A percentile compares a stretch with the other conserved stretches of the same genome.
Conservation (phyloP, 2,329 filamentous ascomycete species). For the Alternaria atra region DNA sequence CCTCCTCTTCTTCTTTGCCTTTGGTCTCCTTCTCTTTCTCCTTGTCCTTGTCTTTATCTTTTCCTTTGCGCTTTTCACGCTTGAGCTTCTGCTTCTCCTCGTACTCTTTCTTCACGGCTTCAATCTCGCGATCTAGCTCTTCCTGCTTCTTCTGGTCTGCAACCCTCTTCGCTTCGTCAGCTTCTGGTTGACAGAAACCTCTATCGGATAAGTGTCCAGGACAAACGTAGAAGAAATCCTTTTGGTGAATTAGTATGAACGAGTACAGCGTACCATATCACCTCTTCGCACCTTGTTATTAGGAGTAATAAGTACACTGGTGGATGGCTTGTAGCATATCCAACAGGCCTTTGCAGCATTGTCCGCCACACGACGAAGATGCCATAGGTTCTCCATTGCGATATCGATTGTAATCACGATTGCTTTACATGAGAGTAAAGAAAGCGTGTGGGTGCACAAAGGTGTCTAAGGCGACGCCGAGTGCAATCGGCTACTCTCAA, state of each 20-base stretch:
- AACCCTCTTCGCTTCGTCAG: slow-evolving; percentile 70
- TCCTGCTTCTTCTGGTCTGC: slow-evolving; percentile 64
- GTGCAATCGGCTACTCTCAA: background rate
- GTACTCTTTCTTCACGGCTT: slow-evolving; percentile 60
- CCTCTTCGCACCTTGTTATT: slow-evolving; percentile 77
- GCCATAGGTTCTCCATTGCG: slow-evolving; percentile 77
- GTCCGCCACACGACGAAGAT: slow-evolving; percentile 86
- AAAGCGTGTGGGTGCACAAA: background rate
- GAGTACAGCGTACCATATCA: background rate
- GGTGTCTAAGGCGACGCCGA: background rate
- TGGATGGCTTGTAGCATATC: slow-evolving; percentile 88
- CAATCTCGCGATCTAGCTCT: slow-evolving; percentile 59
- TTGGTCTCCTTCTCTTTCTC: slow-evolving; percentile 64
- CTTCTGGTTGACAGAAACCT: slow-evolving; percentile 78
- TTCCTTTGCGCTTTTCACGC: slow-evolving; percentile 55
- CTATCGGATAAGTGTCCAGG: slow-evolving; percentile 81
- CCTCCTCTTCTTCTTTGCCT: slow-evolving; percentile 70
- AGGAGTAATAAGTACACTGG: slow-evolving; percentile 85
- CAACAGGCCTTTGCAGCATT: slow-evolving; percentile 84
- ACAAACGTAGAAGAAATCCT: slow-evolving; percentile 95
- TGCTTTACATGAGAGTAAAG: background rate
- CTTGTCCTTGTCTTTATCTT: slow-evolving; percentile 66
- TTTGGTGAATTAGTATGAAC: slow-evolving; percentile 10
- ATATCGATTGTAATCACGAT: slow-evolving; percentile 1
- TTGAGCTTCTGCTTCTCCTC: slow-evolving; percentile 68